Evolutionary conservation across 225 moss, liverwort and hornwort species (phyloP).

Genomic region (Polytrichum formosum): DNA sequence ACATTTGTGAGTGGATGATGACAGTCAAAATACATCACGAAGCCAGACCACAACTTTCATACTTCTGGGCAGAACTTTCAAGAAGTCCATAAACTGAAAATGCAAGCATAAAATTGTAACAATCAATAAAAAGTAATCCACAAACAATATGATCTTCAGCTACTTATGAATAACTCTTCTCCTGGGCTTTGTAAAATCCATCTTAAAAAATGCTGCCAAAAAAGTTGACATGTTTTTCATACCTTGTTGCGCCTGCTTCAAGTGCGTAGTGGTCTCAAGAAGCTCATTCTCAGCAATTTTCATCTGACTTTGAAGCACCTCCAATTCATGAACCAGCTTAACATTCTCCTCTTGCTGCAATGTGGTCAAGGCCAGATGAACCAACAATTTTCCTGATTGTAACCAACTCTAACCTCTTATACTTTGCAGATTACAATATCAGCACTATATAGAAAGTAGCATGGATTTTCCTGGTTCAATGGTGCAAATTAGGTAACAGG

Average conservation of each 20-base stretch:
- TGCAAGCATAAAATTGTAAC: background rate
- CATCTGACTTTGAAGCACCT: constrained; percentile 51
- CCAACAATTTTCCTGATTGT: constrained; percentile 3
- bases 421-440: background rate
- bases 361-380: constrained; percentile 22
- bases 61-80: background rate
- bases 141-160: background rate
- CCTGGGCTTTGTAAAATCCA: background rate
- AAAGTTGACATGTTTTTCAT: background rate
- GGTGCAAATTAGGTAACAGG: background rate
- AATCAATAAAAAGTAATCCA: background rate
- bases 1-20: background rate
- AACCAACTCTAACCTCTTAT: background rate
- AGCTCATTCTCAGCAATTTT: constrained; percentile 61
- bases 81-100: background rate
- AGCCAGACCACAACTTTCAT: too few relatives aligned
- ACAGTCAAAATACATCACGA: too few relatives aligned
- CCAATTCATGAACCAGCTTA: constrained; percentile 25
- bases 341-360: constrained; percentile 54
- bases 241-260: constrained; percentile 80
- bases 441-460: constrained; percentile 1
- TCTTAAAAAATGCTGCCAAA: background rate
- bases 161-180: background rate
- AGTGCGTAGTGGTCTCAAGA: constrained; percentile 57
- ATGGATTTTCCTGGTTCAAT: background rate